A percentile compares a stretch with the other conserved stretches of the same genome.
phyloP scores from a whole-genome alignment of 176 grass and related monocot species.

The Avena atlantica region DNA sequence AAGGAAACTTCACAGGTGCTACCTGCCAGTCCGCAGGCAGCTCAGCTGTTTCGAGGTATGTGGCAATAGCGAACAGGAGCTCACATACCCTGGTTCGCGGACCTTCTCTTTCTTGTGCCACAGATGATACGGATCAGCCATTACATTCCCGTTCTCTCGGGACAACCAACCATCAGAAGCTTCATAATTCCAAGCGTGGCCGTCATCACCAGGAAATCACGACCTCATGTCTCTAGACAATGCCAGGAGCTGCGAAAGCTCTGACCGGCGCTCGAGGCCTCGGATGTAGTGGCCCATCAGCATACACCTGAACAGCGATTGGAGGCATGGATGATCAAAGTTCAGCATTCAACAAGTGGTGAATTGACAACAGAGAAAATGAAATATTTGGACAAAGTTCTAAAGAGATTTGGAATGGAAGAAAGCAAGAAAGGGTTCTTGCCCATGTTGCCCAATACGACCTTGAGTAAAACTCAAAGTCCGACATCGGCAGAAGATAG shows the following conservation, averaged over 20 bases:
- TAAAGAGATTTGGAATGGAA: no score
- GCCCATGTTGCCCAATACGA: no score
- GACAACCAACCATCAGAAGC: background rate
- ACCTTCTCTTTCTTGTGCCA: background rate
- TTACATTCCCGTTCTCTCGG: background rate
- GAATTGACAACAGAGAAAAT: background rate
- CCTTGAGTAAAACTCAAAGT: no score
- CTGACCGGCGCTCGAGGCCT: conserved; percentile 73
- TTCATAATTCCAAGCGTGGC: conserved; percentile 36
- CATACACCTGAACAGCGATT: conserved; percentile 73
- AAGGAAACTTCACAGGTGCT: conserved; percentile 2
- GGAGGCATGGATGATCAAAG: background rate
- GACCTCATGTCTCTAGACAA: conserved; percentile 41
- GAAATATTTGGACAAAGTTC: no score
- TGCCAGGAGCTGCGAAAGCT: conserved; percentile 63
- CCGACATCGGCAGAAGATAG: no score
- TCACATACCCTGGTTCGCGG: background rate
- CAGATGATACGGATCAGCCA: background rate
- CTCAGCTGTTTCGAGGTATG: background rate
- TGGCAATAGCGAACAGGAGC: background rate
- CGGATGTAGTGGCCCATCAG: conserved; percentile 85
- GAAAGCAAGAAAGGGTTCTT: no score
- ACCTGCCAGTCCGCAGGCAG: background rate
- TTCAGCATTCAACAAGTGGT: background rate
- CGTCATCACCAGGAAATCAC: conserved; percentile 32